These are phyloP conservation scores for Diddensiella caesifluorescens DNA, from an alignment of 805 yeast species.

Conservation along the genomic window DNA sequence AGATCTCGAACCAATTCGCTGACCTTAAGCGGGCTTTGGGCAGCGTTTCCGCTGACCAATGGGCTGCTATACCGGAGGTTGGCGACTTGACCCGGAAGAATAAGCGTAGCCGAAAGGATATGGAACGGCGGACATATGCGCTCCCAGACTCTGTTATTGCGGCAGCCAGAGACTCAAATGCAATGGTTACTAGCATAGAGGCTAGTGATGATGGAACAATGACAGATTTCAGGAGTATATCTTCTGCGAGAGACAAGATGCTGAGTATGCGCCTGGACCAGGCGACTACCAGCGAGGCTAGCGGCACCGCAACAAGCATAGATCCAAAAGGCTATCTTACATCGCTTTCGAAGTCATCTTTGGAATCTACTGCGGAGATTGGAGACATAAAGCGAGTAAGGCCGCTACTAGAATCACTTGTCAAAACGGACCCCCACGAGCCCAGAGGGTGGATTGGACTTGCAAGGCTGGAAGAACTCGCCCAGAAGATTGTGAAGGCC, in stretches of 20 bases:
- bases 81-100: conserved; percentile 79
- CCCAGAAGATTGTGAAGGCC: conserved; percentile 53
- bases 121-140: conserved; percentile 69
- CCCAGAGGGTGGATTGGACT: conserved; percentile 83
- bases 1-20: conserved; percentile 51
- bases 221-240: conserved; percentile 49
- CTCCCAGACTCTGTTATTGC: conserved; percentile 68
- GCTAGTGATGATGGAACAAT: conserved; percentile 27
- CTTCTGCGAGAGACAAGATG: conserved; percentile 59
- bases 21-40: conserved; percentile 63
- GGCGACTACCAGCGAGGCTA: conserved; percentile 22
- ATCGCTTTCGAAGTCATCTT: conserved; percentile 32
- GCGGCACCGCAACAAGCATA: conserved; percentile 25
- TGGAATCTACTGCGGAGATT: conserved; percentile 30
- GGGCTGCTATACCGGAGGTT: conserved; percentile 83
- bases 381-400: conserved; percentile 61
- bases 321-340: conserved; percentile 40
- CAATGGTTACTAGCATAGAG: conserved; percentile 33
- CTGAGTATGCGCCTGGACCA: conserved; percentile 50
- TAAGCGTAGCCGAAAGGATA: conserved; percentile 60
- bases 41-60: conserved; percentile 58
- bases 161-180: conserved; percentile 30
- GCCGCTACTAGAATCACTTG: conserved; percentile 55
- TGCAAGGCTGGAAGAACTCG: conserved; percentile 70
- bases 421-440: conserved; percentile 66